These are phyloP conservation scores for Clarireedia hainanense DNA, from an alignment of 2,329 filamentous ascomycete species.

Conservation along the genomic window DNA sequence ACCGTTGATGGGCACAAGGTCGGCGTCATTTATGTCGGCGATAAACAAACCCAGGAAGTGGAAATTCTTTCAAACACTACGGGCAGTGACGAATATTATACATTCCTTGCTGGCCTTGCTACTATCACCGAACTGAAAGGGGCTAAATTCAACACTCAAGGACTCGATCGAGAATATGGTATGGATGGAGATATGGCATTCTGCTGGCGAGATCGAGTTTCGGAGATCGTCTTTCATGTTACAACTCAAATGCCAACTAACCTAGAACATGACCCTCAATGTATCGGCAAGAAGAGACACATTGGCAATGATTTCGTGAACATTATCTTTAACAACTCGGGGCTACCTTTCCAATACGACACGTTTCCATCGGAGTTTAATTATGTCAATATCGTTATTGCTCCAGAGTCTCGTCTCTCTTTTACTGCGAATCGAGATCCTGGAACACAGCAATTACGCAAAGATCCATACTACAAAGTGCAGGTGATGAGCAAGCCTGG, in stretches of 20 bases:
- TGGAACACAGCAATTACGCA: slow-evolving; percentile 30
- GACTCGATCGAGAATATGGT: slow-evolving; percentile 70
- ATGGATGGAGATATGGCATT: slow-evolving; percentile 82
- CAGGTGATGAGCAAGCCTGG: slow-evolving; percentile 81
- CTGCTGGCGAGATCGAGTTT: slow-evolving; percentile 90
- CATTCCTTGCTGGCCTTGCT: slow-evolving; percentile 76
- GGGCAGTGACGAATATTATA: slow-evolving; percentile 80
- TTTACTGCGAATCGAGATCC: slow-evolving; percentile 57
- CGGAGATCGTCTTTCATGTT: slow-evolving; percentile 92
- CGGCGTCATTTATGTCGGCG: slow-evolving; percentile 86
- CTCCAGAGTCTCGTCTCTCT: slow-evolving; percentile 71
- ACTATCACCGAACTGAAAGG: slow-evolving; percentile 73
- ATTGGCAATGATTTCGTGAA: slow-evolving; percentile 98
- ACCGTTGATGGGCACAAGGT: slow-evolving; percentile 94
- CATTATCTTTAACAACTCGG: slow-evolving; percentile 96
- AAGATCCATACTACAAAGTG: slow-evolving; percentile 68
- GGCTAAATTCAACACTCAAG: slow-evolving; percentile 87
- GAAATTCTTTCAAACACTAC: slow-evolving; percentile 83
- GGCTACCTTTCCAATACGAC: slow-evolving; percentile 79
- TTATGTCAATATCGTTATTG: slow-evolving; percentile 93
- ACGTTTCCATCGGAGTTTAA: slow-evolving; percentile 95
- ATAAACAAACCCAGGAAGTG: slow-evolving; percentile 72
- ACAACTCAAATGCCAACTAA: slow-evolving; percentile 97
- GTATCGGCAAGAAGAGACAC: slow-evolving; percentile 82
- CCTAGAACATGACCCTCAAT: slow-evolving; percentile 64